phyloP scores from a whole-genome alignment of 495 filamentous ascomycete species.

The Aspergillus affinis region DNA sequence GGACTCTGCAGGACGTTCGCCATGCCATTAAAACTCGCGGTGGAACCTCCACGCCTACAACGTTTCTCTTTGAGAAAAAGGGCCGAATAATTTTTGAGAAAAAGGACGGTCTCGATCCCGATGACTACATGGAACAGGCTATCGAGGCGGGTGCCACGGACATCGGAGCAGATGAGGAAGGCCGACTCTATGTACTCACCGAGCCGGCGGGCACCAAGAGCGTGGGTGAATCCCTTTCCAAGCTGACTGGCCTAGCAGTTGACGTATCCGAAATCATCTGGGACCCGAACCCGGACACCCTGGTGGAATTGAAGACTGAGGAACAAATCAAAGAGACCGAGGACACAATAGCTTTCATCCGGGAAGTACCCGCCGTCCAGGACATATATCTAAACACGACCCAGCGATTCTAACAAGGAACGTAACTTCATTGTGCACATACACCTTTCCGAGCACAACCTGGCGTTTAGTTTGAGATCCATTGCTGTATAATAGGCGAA shows the following conservation, averaged over 20 bases:
- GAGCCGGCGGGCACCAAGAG: conserved; percentile 67
- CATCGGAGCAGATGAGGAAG: conserved; percentile 67
- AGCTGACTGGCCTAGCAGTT: conserved; percentile 60
- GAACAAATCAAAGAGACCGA: conserved; percentile 55
- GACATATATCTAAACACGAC: conserved; percentile 65
- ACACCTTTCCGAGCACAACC: neutral
- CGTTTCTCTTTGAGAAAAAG: conserved; percentile 79
- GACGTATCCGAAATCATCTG: conserved; percentile 77
- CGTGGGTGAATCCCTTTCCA: conserved; percentile 60
- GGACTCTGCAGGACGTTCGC: conserved; percentile 70
- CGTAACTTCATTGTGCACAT: neutral
- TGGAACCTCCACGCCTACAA: conserved; percentile 69
- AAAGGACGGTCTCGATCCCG: conserved; percentile 58
- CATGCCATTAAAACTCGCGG: conserved; percentile 63
- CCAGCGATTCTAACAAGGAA: conserved; percentile 24
- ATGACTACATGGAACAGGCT: conserved; percentile 77
- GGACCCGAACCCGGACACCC: conserved; percentile 78
- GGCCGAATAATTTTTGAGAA: conserved; percentile 70
- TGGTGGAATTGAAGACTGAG: conserved; percentile 55
- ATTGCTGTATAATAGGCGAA: neutral
- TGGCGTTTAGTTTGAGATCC: neutral
- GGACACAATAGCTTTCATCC: conserved; percentile 37
- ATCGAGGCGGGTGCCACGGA: conserved; percentile 86
- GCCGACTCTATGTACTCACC: conserved; percentile 70
- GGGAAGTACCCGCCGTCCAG: conserved; percentile 63